Evolutionary conservation across 306 rosid genomes (phyloP).

Genomic region (Trichosanthes truncata): DNA sequence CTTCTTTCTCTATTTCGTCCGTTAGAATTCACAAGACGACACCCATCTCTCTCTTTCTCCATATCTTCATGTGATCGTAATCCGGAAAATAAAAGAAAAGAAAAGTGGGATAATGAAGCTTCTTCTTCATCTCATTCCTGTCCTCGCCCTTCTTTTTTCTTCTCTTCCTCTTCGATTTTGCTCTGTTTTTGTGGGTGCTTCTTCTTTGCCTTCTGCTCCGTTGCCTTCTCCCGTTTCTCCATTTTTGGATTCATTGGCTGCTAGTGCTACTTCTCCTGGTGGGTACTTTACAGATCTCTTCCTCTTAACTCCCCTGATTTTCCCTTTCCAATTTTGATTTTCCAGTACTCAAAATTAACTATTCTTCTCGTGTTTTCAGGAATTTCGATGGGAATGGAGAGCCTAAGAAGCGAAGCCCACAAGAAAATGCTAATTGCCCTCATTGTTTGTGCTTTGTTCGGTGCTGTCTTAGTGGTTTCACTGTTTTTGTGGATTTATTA

Average conservation of each 20-base stretch:
- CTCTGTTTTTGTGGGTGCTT: conserved; percentile 36
- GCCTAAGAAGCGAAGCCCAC: conserved; percentile 31
- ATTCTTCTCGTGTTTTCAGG: conserved; percentile 24
- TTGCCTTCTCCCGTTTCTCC: conserved; percentile 30
- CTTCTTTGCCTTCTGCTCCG: conserved; percentile 26
- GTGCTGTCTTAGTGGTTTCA: conserved; percentile 27
- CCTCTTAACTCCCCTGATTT: not conserved
- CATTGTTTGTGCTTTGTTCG: conserved; percentile 32
- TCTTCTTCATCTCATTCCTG: not conserved
- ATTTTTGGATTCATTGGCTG: conserved; percentile 27
- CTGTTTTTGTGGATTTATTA: conserved; percentile 49
- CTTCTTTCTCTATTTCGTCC: not conserved
- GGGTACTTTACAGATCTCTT: not conserved
- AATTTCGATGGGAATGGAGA: conserved; percentile 25
- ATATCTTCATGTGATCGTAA: not conserved
- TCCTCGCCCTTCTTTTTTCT: not conserved
- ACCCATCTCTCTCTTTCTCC: not conserved
- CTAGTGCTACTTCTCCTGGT: conserved; percentile 65
- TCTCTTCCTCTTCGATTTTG: not conserved
- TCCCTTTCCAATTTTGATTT: not conserved
- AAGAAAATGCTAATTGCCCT: conserved; percentile 47
- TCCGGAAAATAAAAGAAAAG: not conserved
- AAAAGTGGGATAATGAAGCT: not conserved
- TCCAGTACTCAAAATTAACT: conserved; percentile 5
- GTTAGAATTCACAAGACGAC: not conserved